A percentile compares a stretch with the other conserved stretches of the same genome.
These are phyloP conservation scores for Monosporascus sp. DNA, from an alignment of 2,329 filamentous ascomycete species.

Conservation along the genomic window DNA sequence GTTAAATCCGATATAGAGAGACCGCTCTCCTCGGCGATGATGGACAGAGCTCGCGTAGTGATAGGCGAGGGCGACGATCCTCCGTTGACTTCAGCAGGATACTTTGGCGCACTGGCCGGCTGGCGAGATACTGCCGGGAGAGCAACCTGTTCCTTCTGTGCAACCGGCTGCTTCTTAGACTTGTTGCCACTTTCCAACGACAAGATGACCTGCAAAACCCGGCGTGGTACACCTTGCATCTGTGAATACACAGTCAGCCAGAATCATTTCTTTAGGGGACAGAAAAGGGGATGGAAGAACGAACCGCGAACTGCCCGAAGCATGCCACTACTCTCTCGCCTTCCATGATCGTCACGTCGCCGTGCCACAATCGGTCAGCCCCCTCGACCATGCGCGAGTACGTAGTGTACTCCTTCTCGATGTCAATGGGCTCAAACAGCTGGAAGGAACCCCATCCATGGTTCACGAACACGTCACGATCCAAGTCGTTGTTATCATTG, in stretches of 20 bases:
- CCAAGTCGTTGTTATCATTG: slow-evolving; percentile 16
- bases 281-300: background rate
- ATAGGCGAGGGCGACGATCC: background rate
- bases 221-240: slow-evolving; percentile 13
- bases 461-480: slow-evolving; percentile 18
- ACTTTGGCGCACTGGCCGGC: background rate
- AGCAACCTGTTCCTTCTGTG: background rate
- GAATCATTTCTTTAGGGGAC: background rate
- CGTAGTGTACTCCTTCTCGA: slow-evolving; percentile 10
- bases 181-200: slow-evolving; percentile 10
- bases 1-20: slow-evolving; percentile 11
- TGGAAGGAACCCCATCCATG: slow-evolving; percentile 19
- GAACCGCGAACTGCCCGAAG: slow-evolving; percentile 11
- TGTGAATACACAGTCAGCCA: background rate
- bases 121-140: background rate
- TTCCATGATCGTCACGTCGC: slow-evolving; percentile 13
- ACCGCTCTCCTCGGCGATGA: slow-evolving; percentile 26
- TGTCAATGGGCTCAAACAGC: slow-evolving; percentile 12
- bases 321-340: slow-evolving; percentile 13
- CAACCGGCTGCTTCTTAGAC: slow-evolving; percentile 1
- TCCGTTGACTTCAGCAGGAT: background rate
- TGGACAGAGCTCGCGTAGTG: slow-evolving; percentile 5
- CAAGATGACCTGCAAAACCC: slow-evolving; percentile 11
- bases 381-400: slow-evolving; percentile 15
- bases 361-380: slow-evolving; percentile 11